Conservation (phyloP, 2,329 filamentous ascomycete genomes). For the Graphiopsis chlorocephala region DNA sequence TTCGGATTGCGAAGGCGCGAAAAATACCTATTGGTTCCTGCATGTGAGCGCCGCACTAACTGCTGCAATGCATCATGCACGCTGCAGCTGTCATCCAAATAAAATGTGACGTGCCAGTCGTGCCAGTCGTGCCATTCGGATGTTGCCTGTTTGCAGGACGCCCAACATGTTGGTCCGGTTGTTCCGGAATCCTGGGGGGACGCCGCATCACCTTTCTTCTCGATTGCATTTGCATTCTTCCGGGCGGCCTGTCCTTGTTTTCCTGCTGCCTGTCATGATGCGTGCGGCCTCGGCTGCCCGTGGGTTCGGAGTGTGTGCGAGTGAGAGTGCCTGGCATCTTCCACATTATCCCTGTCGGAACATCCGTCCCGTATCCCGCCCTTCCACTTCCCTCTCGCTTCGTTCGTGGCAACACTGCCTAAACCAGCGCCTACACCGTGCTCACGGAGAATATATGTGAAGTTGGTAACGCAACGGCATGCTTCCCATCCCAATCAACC, state of each 20-base stretch:
- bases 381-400: background rate
- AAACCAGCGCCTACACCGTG: background rate
- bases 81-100: background rate
- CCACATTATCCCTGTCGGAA: background rate
- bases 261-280: background rate
- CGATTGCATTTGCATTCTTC: constrained; percentile 2
- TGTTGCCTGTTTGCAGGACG: background rate
- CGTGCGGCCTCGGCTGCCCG: background rate
- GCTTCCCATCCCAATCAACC: background rate
- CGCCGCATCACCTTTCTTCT: constrained; percentile 1
- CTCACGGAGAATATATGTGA: background rate
- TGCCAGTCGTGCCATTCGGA: no score
- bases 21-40: background rate
- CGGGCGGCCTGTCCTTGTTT: background rate
- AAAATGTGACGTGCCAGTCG: no score
- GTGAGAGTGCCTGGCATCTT: background rate
- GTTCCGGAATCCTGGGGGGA: background rate
- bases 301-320: background rate
- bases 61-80: background rate
- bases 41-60: background rate
- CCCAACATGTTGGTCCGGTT: background rate
- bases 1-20: background rate
- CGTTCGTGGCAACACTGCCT: background rate
- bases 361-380: background rate
- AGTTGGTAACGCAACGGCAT: background rate